Evolutionary conservation across 1,284 basidiomycete genomes (phyloP).

Genomic region (Melampsora allii-populina): DNA sequence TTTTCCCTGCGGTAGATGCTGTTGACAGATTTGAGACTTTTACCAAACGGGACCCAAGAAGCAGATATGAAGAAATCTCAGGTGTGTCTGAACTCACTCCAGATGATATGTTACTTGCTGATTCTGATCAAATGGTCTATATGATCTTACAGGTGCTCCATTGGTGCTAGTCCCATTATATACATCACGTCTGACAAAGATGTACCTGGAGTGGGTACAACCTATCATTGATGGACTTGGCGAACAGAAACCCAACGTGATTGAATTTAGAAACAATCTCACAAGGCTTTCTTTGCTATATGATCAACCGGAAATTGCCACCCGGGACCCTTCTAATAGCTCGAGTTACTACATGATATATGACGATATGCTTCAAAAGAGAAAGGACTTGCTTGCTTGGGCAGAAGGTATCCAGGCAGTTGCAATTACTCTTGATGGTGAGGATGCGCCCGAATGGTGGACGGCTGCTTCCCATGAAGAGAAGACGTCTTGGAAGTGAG

Average conservation of each 20-base stretch:
- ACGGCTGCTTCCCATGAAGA: not conserved
- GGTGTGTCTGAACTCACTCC: not conserved
- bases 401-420: not conserved
- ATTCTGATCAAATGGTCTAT: not conserved
- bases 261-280: not conserved
- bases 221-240: not conserved
- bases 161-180: slow-evolving; percentile 5
- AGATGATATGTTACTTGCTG: no score
- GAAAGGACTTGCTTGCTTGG: not conserved
- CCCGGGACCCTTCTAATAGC: not conserved
- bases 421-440: not conserved
- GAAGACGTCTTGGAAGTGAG: slow-evolving; percentile 4
- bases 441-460: slow-evolving; percentile 1
- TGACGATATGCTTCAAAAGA: not conserved
- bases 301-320: not conserved
- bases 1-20: not conserved
- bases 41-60: slow-evolving; percentile 4
- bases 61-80: not conserved
- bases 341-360: not conserved
- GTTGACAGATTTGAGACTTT: not conserved
- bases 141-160: not conserved
- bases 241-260: not conserved
- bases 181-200: not conserved
- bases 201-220: not conserved
- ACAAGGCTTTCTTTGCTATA: not conserved